Conservation (phyloP, 768 basidiomycete genomes). For the Kwoniella dendrophila region DNA sequence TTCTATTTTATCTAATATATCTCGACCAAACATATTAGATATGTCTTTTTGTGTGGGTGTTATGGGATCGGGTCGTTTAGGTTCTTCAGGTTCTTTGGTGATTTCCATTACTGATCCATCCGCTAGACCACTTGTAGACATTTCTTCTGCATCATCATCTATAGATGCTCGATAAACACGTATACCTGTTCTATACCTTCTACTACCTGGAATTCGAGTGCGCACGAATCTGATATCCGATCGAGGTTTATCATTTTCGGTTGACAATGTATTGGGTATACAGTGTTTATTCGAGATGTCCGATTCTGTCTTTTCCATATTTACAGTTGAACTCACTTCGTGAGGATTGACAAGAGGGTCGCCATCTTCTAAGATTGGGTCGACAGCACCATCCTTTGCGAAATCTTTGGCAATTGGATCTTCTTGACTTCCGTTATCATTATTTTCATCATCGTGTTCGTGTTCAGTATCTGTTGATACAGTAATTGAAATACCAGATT, state of each 20-base stretch:
- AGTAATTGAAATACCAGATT: too few species aligned
- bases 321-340: too few species aligned
- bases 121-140: too few species aligned
- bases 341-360: too few species aligned
- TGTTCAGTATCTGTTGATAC: too few species aligned
- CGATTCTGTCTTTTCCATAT: conserved; percentile 7
- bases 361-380: too few species aligned
- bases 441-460: too few species aligned
- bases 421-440: not conserved
- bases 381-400: too few species aligned
- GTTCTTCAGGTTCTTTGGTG: not conserved
- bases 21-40: conserved; percentile 9
- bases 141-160: too few species aligned
- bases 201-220: conserved; percentile 14
- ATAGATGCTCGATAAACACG: conserved; percentile 1
- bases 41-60: conserved; percentile 27
- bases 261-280: not conserved
- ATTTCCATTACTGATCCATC: too few species aligned
- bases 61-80: not conserved
- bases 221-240: conserved; percentile 6
- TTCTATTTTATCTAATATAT: conserved; percentile 18
- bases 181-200: conserved; percentile 14
- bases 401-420: conserved; percentile 13
- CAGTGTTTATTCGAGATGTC: conserved; percentile 5
- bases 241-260: not conserved